Evolutionary conservation across 306 rosid species (phyloP).

Genomic region (Aeschynomene evenia): DNA sequence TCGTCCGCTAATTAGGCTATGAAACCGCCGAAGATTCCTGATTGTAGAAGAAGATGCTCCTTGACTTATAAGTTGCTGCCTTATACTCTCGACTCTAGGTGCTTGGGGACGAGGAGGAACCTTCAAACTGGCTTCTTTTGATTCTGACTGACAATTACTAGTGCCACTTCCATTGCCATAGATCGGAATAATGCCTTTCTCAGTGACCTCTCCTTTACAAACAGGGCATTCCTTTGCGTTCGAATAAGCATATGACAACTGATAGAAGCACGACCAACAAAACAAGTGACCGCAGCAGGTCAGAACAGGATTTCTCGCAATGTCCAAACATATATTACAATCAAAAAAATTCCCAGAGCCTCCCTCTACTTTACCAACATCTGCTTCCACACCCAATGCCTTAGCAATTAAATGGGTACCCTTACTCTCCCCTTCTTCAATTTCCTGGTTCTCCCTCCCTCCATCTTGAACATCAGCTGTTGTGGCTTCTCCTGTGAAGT

Average conservation of each 20-base stretch:
- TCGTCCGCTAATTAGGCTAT: conserved; percentile 42
- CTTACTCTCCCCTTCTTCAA: conserved; percentile 34
- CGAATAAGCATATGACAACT: conserved; percentile 46
- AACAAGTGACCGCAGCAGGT: conserved; percentile 94
- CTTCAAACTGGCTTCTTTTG: conserved; percentile 42
- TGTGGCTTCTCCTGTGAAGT: conserved; percentile 25
- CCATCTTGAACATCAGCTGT: conserved; percentile 17
- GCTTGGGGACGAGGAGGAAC: conserved; percentile 79
- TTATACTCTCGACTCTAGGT: conserved; percentile 63
- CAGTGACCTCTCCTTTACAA: conserved; percentile 78
- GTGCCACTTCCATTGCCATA: conserved; percentile 51
- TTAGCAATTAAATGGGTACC: conserved; percentile 51
- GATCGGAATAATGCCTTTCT: conserved; percentile 58
- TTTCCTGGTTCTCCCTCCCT: not conserved
- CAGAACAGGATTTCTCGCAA: conserved; percentile 72
- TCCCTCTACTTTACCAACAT: conserved; percentile 24
- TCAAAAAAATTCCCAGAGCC: conserved; percentile 52
- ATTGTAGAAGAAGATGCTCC: conserved; percentile 49
- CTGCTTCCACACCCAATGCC: conserved; percentile 57
- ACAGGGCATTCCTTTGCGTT: conserved; percentile 71
- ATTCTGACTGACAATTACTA: conserved; percentile 26
- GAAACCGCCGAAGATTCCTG: conserved; percentile 54
- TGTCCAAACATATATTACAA: conserved; percentile 65
- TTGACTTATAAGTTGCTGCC: conserved; percentile 56
- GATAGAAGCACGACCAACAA: conserved; percentile 90